A percentile compares a stretch with the other conserved stretches of the same genome.
These are phyloP conservation scores for Ustilago xerochloae DNA, from an alignment of 1,284 basidiomycete genomes.

Conservation along the genomic window DNA sequence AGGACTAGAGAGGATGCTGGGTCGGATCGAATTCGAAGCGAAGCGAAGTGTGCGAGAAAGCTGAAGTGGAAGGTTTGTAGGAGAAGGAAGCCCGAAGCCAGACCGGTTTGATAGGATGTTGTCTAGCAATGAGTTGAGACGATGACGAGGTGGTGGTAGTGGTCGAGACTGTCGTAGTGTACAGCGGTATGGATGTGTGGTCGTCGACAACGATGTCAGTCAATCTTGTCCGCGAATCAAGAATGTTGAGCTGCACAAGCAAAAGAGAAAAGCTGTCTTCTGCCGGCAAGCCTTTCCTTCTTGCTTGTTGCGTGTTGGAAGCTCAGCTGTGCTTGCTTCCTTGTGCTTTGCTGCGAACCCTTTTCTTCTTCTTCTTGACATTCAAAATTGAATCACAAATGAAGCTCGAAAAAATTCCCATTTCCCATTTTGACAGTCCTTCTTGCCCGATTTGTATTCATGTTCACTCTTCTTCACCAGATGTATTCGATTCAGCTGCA, in stretches of 20 bases:
- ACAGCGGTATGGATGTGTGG: neutral
- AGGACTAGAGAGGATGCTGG: no score
- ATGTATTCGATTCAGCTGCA: no score
- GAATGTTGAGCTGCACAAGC: neutral
- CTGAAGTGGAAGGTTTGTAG: neutral
- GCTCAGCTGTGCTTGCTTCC: neutral
- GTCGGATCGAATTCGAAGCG: neutral
- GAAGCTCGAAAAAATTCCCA: conserved; percentile 6
- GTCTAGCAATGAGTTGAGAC: conserved; percentile 3
- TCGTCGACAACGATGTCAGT: neutral
- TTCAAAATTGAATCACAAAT: no score
- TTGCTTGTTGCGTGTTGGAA: neutral
- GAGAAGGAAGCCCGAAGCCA: neutral
- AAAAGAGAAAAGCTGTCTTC: neutral
- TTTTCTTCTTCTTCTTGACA: conserved; percentile 3
- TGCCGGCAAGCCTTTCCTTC: neutral
- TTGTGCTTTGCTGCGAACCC: neutral
- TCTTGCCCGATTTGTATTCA: conserved; percentile 7
- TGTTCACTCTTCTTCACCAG: no score
- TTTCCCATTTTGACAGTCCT: no score
- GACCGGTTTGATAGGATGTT: neutral
- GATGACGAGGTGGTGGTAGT: conserved; percentile 7
- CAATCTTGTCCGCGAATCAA: neutral
- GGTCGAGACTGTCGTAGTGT: neutral
- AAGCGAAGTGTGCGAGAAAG: neutral